Evolutionary conservation across 257 asterid species (phyloP).

Genomic region (Nicotiana benthamiana): DNA sequence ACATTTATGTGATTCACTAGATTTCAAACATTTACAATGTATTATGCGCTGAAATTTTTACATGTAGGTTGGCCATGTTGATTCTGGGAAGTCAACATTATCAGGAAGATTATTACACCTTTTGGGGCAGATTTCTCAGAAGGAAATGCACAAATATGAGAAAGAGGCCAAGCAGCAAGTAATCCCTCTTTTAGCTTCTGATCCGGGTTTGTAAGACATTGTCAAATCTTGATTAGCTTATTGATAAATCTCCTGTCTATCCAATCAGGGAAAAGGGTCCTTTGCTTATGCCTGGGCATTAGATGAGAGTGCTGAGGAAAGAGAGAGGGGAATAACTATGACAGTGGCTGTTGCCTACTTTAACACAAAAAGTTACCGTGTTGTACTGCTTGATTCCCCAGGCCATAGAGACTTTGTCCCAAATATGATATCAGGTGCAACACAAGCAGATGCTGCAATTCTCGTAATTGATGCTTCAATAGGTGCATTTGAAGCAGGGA

Average conservation of each 20-base stretch:
- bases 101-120: constrained; percentile 92
- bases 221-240: constrained; percentile 5
- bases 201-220: neutral
- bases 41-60: neutral
- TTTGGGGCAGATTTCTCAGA: constrained; percentile 73
- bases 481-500: constrained; percentile 93
- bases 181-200: constrained; percentile 3
- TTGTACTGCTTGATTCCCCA: constrained; percentile 95
- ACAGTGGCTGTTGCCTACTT: constrained; percentile 91
- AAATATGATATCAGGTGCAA: constrained; percentile 97
- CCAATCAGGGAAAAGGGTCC: constrained; percentile 86
- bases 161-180: constrained; percentile 84
- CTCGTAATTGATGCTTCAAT: constrained; percentile 81
- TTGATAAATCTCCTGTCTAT: constrained; percentile 13
- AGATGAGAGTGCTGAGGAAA: constrained; percentile 94
- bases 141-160: constrained; percentile 75
- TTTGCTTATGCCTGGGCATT: constrained; percentile 99
- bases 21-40: neutral
- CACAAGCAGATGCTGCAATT: constrained; percentile 99
- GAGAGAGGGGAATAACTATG: constrained; percentile 99
- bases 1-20: neutral
- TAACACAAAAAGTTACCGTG: constrained; percentile 54
- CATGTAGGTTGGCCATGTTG: constrained; percentile 92
- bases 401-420: constrained; percentile 98
- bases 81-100: constrained; percentile 96